Base-by-base conservation (phyloP, 805 yeast genomes). In the Kodamaea leandrae region DNA sequence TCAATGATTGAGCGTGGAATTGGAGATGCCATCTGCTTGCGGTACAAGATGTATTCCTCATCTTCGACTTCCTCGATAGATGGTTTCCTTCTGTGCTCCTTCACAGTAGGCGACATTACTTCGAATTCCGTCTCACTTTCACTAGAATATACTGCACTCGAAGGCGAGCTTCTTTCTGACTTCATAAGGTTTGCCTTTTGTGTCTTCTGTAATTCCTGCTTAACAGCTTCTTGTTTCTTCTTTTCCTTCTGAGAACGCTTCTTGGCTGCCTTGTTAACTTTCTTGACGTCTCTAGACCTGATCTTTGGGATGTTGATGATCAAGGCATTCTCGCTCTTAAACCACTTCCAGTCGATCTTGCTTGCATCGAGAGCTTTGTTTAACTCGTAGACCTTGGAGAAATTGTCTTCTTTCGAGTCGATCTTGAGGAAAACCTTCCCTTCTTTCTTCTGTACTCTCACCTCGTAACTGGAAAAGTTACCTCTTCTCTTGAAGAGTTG, bases 31-130 rank as follows among this genome's bases (percentile, higher is more conserved):
- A 53, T 36, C 37, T 46, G 48, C 39, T 53, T 54, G 25, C 58
- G 47, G 44, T 50, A 47, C 29, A 44, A 32, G 13, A 57, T 51
- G 43, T 55, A 52, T 40, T 61, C 66, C 34, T 61, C 65, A 43
- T 61, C 66, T 26, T 60, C 65, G 5, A 60, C 60, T 20, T 58
- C 64, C 37, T 60, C 66, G 30, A 61, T 32, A 2, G 50, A 38
- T 4, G 57, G 51, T 12, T 13, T 25, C 20, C 44, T 45, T 20
- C 42, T 45, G 40, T 37, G 43, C 37, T 37, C 32, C 30, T 37
- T 33, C 32, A 35, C 41, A 9, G 29, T 33, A 4, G 43, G 10
- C 7, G 24, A 4, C 20, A 17, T 16, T 13, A 30, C 33, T 21
- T 30, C 33, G 21, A 30, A 30, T 14, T 30, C 33, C 10, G 4